Evolutionary conservation across 1,139 yeast genomes (phyloP).

Genomic region (Eremothecium gossypii): DNA sequence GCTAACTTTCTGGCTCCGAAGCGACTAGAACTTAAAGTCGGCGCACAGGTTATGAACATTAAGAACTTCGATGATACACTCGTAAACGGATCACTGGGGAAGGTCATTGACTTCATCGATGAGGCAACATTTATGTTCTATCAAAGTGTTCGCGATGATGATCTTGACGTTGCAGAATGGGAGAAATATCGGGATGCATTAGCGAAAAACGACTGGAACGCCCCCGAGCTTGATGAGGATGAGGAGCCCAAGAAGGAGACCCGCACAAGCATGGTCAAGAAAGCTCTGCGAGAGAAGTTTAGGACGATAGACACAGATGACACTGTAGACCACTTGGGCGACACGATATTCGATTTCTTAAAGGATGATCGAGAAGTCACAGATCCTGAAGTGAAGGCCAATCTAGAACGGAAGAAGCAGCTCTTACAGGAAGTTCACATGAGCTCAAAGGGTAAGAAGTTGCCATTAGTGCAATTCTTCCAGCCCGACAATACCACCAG

Average conservation of each 20-base stretch:
- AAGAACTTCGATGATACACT: conserved; percentile 80
- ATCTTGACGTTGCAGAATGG: conserved; percentile 9
- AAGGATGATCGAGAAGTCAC: conserved; percentile 31
- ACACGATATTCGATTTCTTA: conserved; percentile 43
- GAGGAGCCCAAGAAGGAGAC: conserved; percentile 13
- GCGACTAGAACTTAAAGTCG: conserved; percentile 53
- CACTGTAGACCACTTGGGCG: conserved; percentile 28
- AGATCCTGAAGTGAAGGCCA: conserved; percentile 24
- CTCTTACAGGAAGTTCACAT: conserved; percentile 33
- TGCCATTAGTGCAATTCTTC: conserved; percentile 72
- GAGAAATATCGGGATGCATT: conserved; percentile 12
- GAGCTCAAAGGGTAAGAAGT: conserved; percentile 32
- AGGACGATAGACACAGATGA: conserved; percentile 9
- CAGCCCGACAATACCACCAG: conserved; percentile 63
- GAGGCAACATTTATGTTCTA: conserved; percentile 43
- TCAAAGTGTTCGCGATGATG: conserved; percentile 18
- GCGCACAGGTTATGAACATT: conserved; percentile 94
- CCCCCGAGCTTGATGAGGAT: conserved; percentile 13
- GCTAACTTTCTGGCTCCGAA: conserved; percentile 68
- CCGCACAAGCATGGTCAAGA: conserved; percentile 11
- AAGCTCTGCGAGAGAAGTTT: conserved; percentile 18
- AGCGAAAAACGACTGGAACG: background rate
- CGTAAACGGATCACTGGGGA: conserved; percentile 91
- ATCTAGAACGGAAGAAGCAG: conserved; percentile 33
- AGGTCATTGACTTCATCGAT: conserved; percentile 65